Percentiles rank a stretch among this genome's conserved stretches.
phyloP scores from a whole-genome alignment of 2,329 filamentous ascomycete species.

The Pseudocercospora fuligena region DNA sequence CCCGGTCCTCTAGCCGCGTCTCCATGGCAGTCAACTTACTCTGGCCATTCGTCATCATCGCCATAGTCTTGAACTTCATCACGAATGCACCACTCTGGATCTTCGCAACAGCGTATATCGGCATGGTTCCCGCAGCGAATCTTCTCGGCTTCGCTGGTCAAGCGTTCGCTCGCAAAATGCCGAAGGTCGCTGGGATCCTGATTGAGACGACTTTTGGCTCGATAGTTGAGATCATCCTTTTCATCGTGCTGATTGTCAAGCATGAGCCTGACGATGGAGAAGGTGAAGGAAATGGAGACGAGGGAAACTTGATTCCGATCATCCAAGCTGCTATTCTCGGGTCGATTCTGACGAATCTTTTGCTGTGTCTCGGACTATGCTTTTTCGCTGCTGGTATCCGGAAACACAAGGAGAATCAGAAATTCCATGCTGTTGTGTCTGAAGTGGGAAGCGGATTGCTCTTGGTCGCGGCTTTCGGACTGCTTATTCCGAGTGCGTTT shows the following conservation, averaged over 20 bases:
- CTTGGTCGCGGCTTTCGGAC: conserved; percentile 68
- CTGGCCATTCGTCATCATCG: conserved; percentile 55
- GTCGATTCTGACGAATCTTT: conserved; percentile 78
- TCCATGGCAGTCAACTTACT: conserved; percentile 54
- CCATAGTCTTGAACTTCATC: conserved; percentile 54
- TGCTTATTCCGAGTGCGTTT: conserved; percentile 58
- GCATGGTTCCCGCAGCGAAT: conserved; percentile 57
- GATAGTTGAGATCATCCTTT: conserved; percentile 79
- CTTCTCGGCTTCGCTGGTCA: conserved; percentile 66
- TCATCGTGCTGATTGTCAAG: conserved; percentile 69
- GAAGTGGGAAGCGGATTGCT: conserved; percentile 79
- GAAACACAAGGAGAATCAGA: conserved; percentile 62
- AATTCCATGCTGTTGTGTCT: conserved; percentile 74
- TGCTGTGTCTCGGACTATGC: conserved; percentile 73
- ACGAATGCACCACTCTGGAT: conserved; percentile 48
- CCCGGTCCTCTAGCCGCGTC: conserved; percentile 50
- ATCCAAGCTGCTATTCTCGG: conserved; percentile 85
- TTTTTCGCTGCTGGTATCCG: conserved; percentile 77
- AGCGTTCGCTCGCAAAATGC: conserved; percentile 73
- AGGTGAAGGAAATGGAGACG: conserved; percentile 33
- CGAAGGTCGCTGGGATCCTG: conserved; percentile 70
- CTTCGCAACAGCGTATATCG: conserved; percentile 55
- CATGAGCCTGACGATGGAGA: conserved; percentile 24
- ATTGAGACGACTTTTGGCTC: conserved; percentile 61
- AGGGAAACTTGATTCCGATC: conserved; percentile 51